phyloP scores from a whole-genome alignment of 306 rosid species.

The Cicer judaicum region DNA sequence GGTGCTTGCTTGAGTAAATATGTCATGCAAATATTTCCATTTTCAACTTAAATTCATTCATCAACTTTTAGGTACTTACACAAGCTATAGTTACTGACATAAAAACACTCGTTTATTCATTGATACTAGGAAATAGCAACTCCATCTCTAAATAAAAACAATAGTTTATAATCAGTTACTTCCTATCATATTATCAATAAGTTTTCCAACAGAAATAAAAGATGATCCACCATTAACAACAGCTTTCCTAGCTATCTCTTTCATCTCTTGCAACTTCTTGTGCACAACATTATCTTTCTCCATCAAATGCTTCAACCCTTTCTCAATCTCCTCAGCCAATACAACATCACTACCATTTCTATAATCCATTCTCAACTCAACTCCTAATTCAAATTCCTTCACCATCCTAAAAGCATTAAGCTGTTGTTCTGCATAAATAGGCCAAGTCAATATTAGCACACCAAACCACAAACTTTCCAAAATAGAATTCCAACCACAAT shows the following conservation, averaged over 20 bases:
- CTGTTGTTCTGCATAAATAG: conserved; percentile 73
- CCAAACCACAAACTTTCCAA: conserved; percentile 76
- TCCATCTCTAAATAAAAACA: background rate
- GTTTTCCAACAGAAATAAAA: conserved; percentile 31
- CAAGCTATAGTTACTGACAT: background rate
- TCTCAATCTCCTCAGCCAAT: conserved; percentile 59
- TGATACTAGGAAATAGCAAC: conserved; percentile 26
- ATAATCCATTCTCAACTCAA: conserved; percentile 60
- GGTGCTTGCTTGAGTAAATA: background rate
- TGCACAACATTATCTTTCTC: conserved; percentile 38
- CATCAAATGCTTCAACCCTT: conserved; percentile 51
- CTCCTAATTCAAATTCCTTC: conserved; percentile 53
- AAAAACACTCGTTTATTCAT: background rate
- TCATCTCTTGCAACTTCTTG: conserved; percentile 54
- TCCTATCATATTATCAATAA: conserved; percentile 41
- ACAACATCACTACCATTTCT: conserved; percentile 47
- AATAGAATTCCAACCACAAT: conserved; percentile 77
- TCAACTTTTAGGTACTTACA: background rate
- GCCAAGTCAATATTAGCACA: conserved; percentile 75
- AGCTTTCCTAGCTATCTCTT: conserved; percentile 45
- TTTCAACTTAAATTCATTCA: background rate
- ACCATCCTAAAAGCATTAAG: conserved; percentile 68
- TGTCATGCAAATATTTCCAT: background rate
- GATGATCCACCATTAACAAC: conserved; percentile 55
- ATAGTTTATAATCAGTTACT: conserved; percentile 11